Conservation (phyloP, 2,329 filamentous ascomycete species). For the Beauveria sp. region DNA sequence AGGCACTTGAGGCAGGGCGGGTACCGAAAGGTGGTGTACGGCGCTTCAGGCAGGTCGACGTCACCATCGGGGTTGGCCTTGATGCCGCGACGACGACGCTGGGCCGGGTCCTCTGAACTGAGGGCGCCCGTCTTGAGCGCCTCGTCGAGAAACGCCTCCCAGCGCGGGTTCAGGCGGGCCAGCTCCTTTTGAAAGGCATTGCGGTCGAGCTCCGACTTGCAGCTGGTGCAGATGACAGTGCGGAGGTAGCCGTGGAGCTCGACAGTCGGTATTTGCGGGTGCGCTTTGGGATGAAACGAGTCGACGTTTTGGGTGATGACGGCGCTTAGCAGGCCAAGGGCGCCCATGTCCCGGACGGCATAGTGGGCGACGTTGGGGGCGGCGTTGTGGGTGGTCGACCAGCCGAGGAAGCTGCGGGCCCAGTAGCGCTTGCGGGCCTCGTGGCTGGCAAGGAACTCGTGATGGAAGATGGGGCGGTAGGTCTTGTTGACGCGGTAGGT, state of each 20-base stretch:
- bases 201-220: slow-evolving; percentile 62
- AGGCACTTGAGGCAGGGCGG: slow-evolving; percentile 81
- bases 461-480: slow-evolving; percentile 86
- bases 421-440: slow-evolving; percentile 88
- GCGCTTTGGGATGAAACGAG: slow-evolving; percentile 76
- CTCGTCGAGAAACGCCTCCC: slow-evolving; percentile 68
- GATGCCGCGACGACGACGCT: slow-evolving; percentile 60
- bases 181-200: slow-evolving; percentile 69
- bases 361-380: slow-evolving; percentile 71
- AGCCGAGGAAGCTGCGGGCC: slow-evolving; percentile 90
- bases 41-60: slow-evolving; percentile 78
- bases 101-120: slow-evolving; percentile 65
- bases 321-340: slow-evolving; percentile 62
- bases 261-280: slow-evolving; percentile 65
- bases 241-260: slow-evolving; percentile 91
- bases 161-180: slow-evolving; percentile 73
- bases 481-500: slow-evolving; percentile 89
- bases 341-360: slow-evolving; percentile 64
- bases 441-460: slow-evolving; percentile 77
- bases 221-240: slow-evolving; percentile 72
- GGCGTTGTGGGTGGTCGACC: slow-evolving; percentile 74
- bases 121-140: slow-evolving; percentile 69
- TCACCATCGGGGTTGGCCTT: slow-evolving; percentile 92
- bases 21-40: slow-evolving; percentile 85
- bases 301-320: slow-evolving; percentile 97